Evolutionary conservation across 2,329 filamentous ascomycete species (phyloP), one percentile per base, ranked within the genome.

Genomic region (Keithomyces neogunnii): DNA sequence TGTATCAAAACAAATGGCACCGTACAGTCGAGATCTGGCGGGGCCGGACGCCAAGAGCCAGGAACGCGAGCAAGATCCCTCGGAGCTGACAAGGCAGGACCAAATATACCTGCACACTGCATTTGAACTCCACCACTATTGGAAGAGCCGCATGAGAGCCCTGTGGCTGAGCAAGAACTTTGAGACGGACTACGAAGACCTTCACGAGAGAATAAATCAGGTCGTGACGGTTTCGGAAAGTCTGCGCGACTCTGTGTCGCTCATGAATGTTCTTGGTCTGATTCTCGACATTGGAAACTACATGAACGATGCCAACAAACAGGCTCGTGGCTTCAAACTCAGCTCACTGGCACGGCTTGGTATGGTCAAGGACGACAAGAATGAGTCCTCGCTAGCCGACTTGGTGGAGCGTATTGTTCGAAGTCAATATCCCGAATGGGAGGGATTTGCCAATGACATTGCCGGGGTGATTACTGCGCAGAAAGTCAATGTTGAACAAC

Each of bases 221-320:
- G 83, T 99, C n/a, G 87, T 95, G 36, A 74, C 75, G 32, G 90
- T 96, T 7, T 92, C 91, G 4, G 92, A 97, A 70, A 88, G 89
- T 8, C 73, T 99, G 50, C 82, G 92, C 46, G 90, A 95, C 64
- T 96, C 91, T 1, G 89, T 95, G 30, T 87, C 89, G 30, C 73
- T 99, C 61, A 96, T 97, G 85, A 96, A 95, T 58, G 90, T 99
- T 45, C 81, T 99, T 51, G 91, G 92, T 53, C 78, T 97, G 55
- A 99, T 99, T 69, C 75, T 99, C 61, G 92, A 96, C 68, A 96
- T 99, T 63, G 93, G 93, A 69, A 99, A 99, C 70, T 99, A 96
- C 77, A 99, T 99, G 93, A 99, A 99, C 75, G 93, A 97, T 66
- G 86, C 91, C 51, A 97, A 96, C 73, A 99, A 99, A 73, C 93